Evolutionary conservation across 257 asterid species (phyloP).

Genomic region (Gentiana macrophylla): DNA sequence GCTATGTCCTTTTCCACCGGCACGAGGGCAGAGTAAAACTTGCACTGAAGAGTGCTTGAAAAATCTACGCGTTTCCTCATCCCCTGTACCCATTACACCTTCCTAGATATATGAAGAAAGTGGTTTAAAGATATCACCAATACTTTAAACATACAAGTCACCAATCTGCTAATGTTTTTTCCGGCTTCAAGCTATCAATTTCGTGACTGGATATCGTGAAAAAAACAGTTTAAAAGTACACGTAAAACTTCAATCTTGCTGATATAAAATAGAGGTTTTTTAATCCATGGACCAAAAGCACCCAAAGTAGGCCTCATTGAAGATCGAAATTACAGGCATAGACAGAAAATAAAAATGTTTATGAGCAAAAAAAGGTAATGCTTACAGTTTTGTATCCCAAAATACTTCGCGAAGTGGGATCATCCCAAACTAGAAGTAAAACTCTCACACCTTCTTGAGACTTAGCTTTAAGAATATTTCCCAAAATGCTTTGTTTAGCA

Average conservation of each 20-base stretch:
- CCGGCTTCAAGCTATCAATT: background rate
- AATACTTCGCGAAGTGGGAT: slow-evolving; percentile 81
- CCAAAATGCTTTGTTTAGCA: slow-evolving; percentile 35
- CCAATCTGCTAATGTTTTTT: background rate
- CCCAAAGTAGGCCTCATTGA: background rate
- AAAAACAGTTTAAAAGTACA: background rate
- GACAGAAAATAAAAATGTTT: background rate
- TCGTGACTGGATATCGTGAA: background rate
- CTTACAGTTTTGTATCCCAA: slow-evolving; percentile 87
- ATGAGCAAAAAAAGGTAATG: slow-evolving; percentile 7
- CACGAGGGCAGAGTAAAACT: slow-evolving; percentile 71
- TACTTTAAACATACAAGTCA: no score
- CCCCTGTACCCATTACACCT: slow-evolving; percentile 73
- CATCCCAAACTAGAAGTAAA: slow-evolving; percentile 86
- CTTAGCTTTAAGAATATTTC: slow-evolving; percentile 68
- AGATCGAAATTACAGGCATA: background rate
- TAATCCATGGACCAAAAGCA: background rate
- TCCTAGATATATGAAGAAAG: slow-evolving; percentile 36
- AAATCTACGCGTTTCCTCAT: slow-evolving; percentile 82
- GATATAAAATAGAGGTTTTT: no score
- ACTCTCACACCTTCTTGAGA: slow-evolving; percentile 96
- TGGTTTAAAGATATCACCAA: background rate
- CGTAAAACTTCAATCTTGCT: no score
- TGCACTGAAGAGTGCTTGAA: slow-evolving; percentile 90
- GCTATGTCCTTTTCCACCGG: slow-evolving; percentile 71